Evolutionary conservation across 2,329 filamentous ascomycete species (phyloP).

Genomic region (Neonectria ditissima): DNA sequence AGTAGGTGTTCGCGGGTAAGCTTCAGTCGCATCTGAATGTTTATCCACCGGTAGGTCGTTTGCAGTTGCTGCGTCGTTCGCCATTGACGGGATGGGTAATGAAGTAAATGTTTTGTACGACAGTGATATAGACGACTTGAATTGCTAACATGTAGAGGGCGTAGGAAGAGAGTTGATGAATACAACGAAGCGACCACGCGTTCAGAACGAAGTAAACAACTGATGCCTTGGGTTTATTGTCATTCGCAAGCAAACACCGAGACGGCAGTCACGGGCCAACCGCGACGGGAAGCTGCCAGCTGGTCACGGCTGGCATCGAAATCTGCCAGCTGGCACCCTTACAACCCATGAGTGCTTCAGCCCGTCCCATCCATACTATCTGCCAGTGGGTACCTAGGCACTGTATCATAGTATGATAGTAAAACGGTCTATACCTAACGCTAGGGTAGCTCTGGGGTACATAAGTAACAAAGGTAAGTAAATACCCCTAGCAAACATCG

Average conservation of each 20-base stretch:
- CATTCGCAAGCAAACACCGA: not conserved
- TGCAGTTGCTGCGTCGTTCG: not conserved
- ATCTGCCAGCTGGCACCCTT: slow-evolving; percentile 11
- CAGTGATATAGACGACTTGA: not conserved
- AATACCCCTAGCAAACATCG: too few species aligned
- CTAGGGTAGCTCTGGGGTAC: too few species aligned
- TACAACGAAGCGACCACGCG: not conserved
- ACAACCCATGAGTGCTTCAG: not conserved
- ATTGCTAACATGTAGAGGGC: not conserved
- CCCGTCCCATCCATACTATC: too few species aligned
- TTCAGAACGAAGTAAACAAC: not conserved
- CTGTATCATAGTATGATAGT: not conserved
- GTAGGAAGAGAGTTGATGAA: not conserved
- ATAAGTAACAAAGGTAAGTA: not conserved
- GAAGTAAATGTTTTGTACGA: not conserved
- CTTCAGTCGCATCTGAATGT: not conserved
- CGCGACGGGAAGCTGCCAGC: slow-evolving; percentile 12
- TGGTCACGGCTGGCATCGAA: not conserved
- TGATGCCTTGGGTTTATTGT: not conserved
- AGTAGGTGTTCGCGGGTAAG: not conserved
- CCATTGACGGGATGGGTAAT: not conserved
- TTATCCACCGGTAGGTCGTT: not conserved
- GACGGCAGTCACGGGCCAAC: slow-evolving; percentile 10
- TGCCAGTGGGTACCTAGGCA: not conserved
- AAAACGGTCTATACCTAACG: not conserved